Percentiles rank a stretch among this genome's conserved stretches.
Evolutionary conservation across 106 monocot species (phyloP).

Genomic region (Allium fistulosum): DNA sequence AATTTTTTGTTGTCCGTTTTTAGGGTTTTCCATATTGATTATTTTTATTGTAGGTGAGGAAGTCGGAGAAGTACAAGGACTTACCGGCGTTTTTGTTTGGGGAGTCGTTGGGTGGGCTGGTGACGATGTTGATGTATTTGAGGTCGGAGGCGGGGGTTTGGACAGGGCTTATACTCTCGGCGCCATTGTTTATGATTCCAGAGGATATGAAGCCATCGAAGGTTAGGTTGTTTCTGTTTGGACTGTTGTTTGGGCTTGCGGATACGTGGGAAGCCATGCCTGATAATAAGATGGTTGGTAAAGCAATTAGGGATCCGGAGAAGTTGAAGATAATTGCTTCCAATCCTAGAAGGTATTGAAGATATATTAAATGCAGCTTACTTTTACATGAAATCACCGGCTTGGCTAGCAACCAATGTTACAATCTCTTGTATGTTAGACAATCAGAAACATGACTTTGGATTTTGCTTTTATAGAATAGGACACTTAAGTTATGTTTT

Average conservation of each 20-base stretch:
- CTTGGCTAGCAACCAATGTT: too few relatives aligned
- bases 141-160: constrained; percentile 44
- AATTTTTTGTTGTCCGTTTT: too few relatives aligned
- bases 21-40: too few relatives aligned
- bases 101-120: constrained; percentile 84
- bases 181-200: constrained; percentile 79
- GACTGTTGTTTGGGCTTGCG: constrained; percentile 75
- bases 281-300: constrained; percentile 86
- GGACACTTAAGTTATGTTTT: too few relatives aligned
- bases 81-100: constrained; percentile 93
- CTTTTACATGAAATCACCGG: too few relatives aligned
- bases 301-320: constrained; percentile 67
- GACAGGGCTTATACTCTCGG: constrained; percentile 90
- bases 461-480: too few relatives aligned
- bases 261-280: constrained; percentile 95
- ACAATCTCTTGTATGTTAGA: too few relatives aligned
- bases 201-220: constrained; percentile 90
- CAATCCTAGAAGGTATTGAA: constrained; percentile 47
- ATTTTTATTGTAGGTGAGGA: constrained; percentile 18
- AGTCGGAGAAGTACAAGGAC: not conserved
- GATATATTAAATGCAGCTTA: too few relatives aligned
- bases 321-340: constrained; percentile 58
- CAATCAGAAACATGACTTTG: too few relatives aligned
- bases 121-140: constrained; percentile 69
- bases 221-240: constrained; percentile 59